These are phyloP conservation scores for Plasmodium vinckei DNA, from an alignment of 169 alveolate species.

Conservation along the genomic window DNA sequence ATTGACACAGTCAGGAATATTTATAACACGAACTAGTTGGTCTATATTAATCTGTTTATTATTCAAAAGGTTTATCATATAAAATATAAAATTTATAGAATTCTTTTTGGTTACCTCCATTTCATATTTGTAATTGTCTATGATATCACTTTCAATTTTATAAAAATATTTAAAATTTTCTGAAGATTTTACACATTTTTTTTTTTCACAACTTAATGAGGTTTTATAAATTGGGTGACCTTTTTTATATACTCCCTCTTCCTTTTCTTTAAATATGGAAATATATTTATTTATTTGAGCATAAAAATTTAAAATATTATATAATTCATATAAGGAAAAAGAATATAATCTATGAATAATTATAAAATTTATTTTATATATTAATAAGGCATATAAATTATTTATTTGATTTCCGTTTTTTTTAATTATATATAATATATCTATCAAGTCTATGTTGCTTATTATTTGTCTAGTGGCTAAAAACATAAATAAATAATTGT, in stretches of 20 bases:
- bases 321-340: conserved; percentile 24
- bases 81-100: conserved; percentile 15
- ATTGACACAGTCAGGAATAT: conserved; percentile 16
- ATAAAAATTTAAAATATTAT: conserved; percentile 34
- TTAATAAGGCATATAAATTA: not conserved
- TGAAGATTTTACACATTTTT: not conserved
- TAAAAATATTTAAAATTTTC: conserved; percentile 15
- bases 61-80: conserved; percentile 14
- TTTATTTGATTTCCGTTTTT: conserved; percentile 9
- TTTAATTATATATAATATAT: conserved; percentile 6
- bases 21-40: conserved; percentile 6
- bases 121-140: not conserved
- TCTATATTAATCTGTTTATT: conserved; percentile 13
- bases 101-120: not conserved
- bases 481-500: conserved; percentile 10
- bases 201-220: not conserved
- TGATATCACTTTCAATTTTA: not conserved
- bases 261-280: not conserved
- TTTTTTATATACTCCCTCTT: not conserved
- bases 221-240: not conserved
- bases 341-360: conserved; percentile 36
- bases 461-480: not conserved
- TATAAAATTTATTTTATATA: conserved; percentile 41
- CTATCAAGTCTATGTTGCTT: conserved; percentile 11
- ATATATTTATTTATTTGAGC: conserved; percentile 11